Conservation (phyloP, 345 rosid species). For the Syzygium aqueum region DNA sequence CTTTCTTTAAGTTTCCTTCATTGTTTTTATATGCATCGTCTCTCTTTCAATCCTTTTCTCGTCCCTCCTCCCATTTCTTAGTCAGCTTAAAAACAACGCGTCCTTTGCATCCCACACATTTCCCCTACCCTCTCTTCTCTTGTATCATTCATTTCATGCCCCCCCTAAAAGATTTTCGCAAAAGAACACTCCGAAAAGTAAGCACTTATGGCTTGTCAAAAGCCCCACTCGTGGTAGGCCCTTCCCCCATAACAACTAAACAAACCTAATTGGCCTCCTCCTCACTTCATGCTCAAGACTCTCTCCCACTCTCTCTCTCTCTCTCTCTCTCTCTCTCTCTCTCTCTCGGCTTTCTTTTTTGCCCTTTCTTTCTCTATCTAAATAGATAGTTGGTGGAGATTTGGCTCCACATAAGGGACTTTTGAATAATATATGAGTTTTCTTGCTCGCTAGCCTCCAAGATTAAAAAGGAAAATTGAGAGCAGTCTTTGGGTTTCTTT, state of each 20-base stretch:
- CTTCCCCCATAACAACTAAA: slow-evolving; percentile 9
- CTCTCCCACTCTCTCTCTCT: background rate
- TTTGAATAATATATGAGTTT: background rate
- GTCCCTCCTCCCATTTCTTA: slow-evolving; percentile 17
- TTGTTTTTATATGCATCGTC: slow-evolving; percentile 1
- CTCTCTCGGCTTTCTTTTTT: background rate
- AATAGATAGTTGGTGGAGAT: background rate
- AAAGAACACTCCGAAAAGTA: slow-evolving; percentile 21
- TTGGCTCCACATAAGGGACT: background rate
- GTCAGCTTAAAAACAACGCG: slow-evolving; percentile 84
- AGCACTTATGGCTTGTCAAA: slow-evolving; percentile 36
- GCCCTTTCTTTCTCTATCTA: background rate
- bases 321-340: background rate
- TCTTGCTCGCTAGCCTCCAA: background rate
- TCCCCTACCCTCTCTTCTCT: background rate
- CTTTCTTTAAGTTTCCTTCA: slow-evolving; percentile 25
- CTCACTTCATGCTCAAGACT: slow-evolving; percentile 26
- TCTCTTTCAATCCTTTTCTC: slow-evolving; percentile 9
- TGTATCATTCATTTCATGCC: background rate
- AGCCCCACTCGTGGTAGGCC: slow-evolving; percentile 29
- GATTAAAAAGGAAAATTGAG: background rate
- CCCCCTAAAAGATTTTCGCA: background rate
- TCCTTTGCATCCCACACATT: slow-evolving; percentile 38
- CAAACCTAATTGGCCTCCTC: slow-evolving; percentile 8
- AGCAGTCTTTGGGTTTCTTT: background rate